These are phyloP conservation scores for Auricularia sp. DNA, from an alignment of 768 basidiomycete genomes.

Conservation along the genomic window DNA sequence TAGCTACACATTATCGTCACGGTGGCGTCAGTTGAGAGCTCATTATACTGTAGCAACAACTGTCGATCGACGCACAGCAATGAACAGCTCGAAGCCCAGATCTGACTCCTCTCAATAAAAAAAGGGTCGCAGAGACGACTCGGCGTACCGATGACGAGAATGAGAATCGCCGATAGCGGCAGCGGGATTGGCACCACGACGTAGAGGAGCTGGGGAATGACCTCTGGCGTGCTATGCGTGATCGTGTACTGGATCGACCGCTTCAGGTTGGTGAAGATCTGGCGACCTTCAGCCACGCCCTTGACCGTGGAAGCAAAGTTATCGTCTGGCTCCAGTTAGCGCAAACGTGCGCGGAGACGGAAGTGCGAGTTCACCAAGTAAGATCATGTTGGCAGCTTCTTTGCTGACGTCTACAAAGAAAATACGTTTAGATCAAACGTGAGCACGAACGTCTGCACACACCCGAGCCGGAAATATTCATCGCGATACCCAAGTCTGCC, in stretches of 20 bases:
- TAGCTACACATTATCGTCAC: constrained; percentile 26
- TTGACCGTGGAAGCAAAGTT: constrained; percentile 67
- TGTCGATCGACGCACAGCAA: constrained; percentile 36
- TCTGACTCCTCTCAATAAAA: constrained; percentile 25
- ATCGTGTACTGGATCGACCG: constrained; percentile 65
- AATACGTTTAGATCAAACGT: background rate
- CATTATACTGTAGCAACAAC: background rate
- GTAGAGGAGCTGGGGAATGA: constrained; percentile 59
- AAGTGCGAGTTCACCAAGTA: constrained; percentile 35
- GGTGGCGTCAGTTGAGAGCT: no score
- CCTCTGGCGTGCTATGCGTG: constrained; percentile 57
- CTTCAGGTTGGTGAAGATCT: constrained; percentile 62
- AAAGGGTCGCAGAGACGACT: no score
- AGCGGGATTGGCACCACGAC: constrained; percentile 59
- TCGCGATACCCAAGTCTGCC: constrained; percentile 63
- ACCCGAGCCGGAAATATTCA: constrained; percentile 59
- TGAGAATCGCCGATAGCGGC: constrained; percentile 56
- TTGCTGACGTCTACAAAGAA: constrained; percentile 45
- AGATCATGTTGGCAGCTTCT: constrained; percentile 66
- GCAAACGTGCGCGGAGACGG: background rate
- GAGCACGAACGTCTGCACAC: background rate
- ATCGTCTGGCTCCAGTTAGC: constrained; percentile 33
- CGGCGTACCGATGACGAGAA: constrained; percentile 53
- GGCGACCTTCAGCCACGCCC: constrained; percentile 58
- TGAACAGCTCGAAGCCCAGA: constrained; percentile 60